These are phyloP conservation scores for Scolecobasidium constrictum DNA, from an alignment of 2,329 filamentous ascomycete species.

Conservation along the genomic window DNA sequence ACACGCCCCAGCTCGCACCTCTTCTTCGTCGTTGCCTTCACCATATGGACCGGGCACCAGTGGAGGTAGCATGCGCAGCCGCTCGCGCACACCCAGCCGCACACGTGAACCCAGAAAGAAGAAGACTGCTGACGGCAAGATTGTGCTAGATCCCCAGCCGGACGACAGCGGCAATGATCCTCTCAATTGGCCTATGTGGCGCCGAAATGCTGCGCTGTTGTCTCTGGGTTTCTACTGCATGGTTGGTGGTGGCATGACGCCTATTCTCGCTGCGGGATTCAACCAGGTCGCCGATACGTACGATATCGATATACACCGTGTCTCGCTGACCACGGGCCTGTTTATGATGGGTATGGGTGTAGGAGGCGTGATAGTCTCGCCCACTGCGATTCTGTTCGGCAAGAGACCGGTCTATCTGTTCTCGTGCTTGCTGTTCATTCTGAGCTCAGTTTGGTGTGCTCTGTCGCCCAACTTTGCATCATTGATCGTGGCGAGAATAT, in stretches of 20 bases:
- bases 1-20: constrained; percentile 51
- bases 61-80: constrained; percentile 14
- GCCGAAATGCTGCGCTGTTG: constrained; percentile 67
- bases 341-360: constrained; percentile 91
- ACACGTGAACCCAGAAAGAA: constrained; percentile 46
- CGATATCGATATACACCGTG: constrained; percentile 55
- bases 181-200: constrained; percentile 79
- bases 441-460: constrained; percentile 74
- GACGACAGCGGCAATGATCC: constrained; percentile 87
- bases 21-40: constrained; percentile 43
- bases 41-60: constrained; percentile 19
- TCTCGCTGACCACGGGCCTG: constrained; percentile 79
- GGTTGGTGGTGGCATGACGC: constrained; percentile 86
- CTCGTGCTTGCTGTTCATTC: constrained; percentile 65
- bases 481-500: constrained; percentile 68
- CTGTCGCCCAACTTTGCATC: constrained; percentile 71
- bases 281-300: constrained; percentile 62
- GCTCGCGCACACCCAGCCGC: constrained; percentile 6
- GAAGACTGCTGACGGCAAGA: constrained; percentile 66
- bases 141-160: constrained; percentile 84
- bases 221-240: constrained; percentile 88
- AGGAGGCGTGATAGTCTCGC: constrained; percentile 73
- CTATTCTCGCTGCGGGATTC: constrained; percentile 83
- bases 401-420: constrained; percentile 84
- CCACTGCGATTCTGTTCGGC: constrained; percentile 81